Percentiles rank a stretch among this genome's conserved stretches.
These are phyloP conservation scores for Venturia aucupariae DNA, from an alignment of 2,329 filamentous ascomycete species.

Conservation along the genomic window DNA sequence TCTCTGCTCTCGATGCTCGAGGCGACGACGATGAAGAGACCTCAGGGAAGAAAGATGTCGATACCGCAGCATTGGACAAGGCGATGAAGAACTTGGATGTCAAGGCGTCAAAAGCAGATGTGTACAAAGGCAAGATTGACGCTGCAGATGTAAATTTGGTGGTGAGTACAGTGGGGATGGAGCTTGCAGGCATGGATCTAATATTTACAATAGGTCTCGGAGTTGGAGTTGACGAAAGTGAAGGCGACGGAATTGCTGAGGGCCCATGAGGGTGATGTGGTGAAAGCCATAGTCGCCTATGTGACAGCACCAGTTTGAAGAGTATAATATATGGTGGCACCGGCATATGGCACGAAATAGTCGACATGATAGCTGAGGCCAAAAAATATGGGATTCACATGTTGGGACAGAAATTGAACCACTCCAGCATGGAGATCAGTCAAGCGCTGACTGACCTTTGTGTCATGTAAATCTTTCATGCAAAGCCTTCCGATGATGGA, in stretches of 20 bases:
- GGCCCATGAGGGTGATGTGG: constrained; percentile 59
- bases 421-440: too few species aligned
- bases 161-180: too few species aligned
- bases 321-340: background rate
- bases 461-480: too few species aligned
- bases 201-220: constrained; percentile 46
- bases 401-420: too few species aligned
- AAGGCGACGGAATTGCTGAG: constrained; percentile 69
- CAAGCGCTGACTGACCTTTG: too few species aligned
- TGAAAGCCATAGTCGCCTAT: constrained; percentile 58
- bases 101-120: constrained; percentile 36
- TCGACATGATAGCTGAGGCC: too few species aligned
- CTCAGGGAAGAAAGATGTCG: constrained; percentile 44
- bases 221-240: constrained; percentile 61
- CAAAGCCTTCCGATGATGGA: too few species aligned
- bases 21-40: constrained; percentile 36
- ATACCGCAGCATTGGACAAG: constrained; percentile 60
- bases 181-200: too few species aligned
- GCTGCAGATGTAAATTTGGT: constrained; percentile 60
- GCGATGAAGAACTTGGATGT: constrained; percentile 57
- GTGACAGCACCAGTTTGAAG: constrained; percentile 26
- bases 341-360: too few species aligned
- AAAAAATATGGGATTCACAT: too few species aligned
- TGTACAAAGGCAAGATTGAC: constrained; percentile 59
- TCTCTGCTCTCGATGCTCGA: constrained; percentile 57